Base-by-base conservation (phyloP, 495 filamentous ascomycete genomes). In the Penicillium ucsense region DNA sequence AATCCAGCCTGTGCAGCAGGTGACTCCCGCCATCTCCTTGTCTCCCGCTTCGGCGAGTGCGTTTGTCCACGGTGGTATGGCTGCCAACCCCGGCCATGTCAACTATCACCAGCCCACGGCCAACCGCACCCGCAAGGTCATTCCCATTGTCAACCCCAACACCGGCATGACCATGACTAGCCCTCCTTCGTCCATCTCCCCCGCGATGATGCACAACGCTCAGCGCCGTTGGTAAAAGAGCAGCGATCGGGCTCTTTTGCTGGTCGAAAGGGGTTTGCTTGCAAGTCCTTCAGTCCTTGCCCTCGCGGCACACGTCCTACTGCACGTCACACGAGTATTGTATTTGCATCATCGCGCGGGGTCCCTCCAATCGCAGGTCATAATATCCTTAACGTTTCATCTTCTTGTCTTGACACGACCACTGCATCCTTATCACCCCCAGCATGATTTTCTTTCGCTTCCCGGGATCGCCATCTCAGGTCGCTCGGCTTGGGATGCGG, bases 111-210 rank as follows among this genome's bases (percentile, higher is more conserved):
- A 95, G 72, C 86, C 88, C 36, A 67, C 88, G 44, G 85, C 90
- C 46, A 85, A 86, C 48, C 86, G 94, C 63, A 81, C 84, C 53
- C 86, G 91, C 56, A 97, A 95, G 63, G 88, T 92, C 55, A 99
- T 99, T 55, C 94, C 92, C 11, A 99, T 99, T 64, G 84, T 99
- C 70, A 95, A 99, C 77, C 92, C 92, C 33, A 85, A 75, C 50
- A 97, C 94, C 32, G 89, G 92, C 51, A 80, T 91, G 68, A 81
- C 79, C 53, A 76, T 95, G 68, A 79, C 89, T 33, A 95, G 89
- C 73, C 94, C 92, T 54, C 91, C 92, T 3, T 85, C 80, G 42
- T 94, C 88, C 48, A 85, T 95, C 57, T 92, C 89, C 43, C 88
- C 89, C 46, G 82, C 74, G 62, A 78, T 88, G 73, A 85, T 91